Conservation (phyloP, 2,329 filamentous ascomycete species). For the Calonectria hawksworthii region DNA sequence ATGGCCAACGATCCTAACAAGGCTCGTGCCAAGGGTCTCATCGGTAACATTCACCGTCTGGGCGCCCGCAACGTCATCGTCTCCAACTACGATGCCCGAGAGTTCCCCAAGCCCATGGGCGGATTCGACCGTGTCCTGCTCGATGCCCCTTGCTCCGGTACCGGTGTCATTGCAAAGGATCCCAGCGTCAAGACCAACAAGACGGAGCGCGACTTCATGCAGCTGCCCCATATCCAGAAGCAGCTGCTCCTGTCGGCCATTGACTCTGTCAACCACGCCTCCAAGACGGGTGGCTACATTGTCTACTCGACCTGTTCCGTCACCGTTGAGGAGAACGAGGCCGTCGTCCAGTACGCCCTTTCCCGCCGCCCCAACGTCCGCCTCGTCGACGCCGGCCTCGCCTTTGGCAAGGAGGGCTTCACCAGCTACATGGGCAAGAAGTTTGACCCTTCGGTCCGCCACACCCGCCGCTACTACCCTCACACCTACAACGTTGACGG, state of each 20-base stretch:
- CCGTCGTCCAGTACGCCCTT: slow-evolving; percentile 93
- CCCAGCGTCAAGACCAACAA: slow-evolving; percentile 98
- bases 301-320: slow-evolving; percentile 98
- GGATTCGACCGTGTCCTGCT: slow-evolving; percentile 96
- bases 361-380: slow-evolving; percentile 93
- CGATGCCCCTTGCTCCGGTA: slow-evolving; percentile 96
- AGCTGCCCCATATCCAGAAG: slow-evolving; percentile 94
- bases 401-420: slow-evolving; percentile 94
- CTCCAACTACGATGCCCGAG: slow-evolving; percentile 93
- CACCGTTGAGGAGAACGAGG: slow-evolving; percentile 90
- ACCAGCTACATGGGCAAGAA: slow-evolving; percentile 90
- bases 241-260: slow-evolving; percentile 94
- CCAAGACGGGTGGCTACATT: slow-evolving; percentile 93
- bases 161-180: slow-evolving; percentile 97
- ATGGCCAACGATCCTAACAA: slow-evolving; percentile 98
- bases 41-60: slow-evolving; percentile 96
- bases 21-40: slow-evolving; percentile 92
- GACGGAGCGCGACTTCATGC: slow-evolving; percentile 93
- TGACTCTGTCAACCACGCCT: slow-evolving; percentile 91
- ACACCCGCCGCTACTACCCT: slow-evolving; percentile 89
- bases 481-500: slow-evolving; percentile 96
- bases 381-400: slow-evolving; percentile 90
- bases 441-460: slow-evolving; percentile 87
- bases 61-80: slow-evolving; percentile 95
- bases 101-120: slow-evolving; percentile 94